Conservation (phyloP, 2,329 filamentous ascomycete species). For the Pseudocercospora fuligena region DNA sequence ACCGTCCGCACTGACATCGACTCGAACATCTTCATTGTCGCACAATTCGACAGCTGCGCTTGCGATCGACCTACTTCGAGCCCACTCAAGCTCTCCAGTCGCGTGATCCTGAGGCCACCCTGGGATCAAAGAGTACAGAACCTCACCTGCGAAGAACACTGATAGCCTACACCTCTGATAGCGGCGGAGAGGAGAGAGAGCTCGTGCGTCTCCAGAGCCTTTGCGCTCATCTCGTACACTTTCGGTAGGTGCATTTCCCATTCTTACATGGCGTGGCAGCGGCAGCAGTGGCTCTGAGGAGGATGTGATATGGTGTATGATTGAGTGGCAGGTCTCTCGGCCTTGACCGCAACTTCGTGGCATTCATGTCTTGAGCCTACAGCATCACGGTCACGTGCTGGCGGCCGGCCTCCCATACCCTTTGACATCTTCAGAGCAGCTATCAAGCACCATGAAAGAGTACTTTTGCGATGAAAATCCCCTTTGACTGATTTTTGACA, state of each 20-base stretch:
- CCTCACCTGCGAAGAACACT: slow-evolving; percentile 15
- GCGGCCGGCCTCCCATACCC: slow-evolving; percentile 4
- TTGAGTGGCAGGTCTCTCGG: neutral
- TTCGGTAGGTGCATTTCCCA: slow-evolving; percentile 34
- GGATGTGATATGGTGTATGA: neutral
- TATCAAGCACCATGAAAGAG: neutral
- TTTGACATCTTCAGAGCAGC: neutral
- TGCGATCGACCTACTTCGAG: slow-evolving; percentile 8
- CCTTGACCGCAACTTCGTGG: neutral
- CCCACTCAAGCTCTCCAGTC: slow-evolving; percentile 18
- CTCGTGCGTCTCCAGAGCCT: slow-evolving; percentile 33
- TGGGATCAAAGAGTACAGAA: slow-evolving; percentile 22
- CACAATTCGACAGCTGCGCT: slow-evolving; percentile 1
- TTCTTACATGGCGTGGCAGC: slow-evolving; percentile 8
- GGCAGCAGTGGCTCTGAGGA: neutral
- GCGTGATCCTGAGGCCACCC: slow-evolving; percentile 22
- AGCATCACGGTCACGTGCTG: slow-evolving; percentile 23
- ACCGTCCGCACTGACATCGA: neutral
- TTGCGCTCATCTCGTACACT: slow-evolving; percentile 37
- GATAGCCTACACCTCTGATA: slow-evolving; percentile 3
- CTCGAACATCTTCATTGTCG: neutral
- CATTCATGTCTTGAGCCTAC: neutral
- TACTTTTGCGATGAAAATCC: neutral
- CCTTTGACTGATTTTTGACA: slow-evolving; percentile 22
- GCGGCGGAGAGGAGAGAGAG: slow-evolving; percentile 23